phyloP scores from a whole-genome alignment of 345 rosid species.

The Erucastrum elatum region DNA sequence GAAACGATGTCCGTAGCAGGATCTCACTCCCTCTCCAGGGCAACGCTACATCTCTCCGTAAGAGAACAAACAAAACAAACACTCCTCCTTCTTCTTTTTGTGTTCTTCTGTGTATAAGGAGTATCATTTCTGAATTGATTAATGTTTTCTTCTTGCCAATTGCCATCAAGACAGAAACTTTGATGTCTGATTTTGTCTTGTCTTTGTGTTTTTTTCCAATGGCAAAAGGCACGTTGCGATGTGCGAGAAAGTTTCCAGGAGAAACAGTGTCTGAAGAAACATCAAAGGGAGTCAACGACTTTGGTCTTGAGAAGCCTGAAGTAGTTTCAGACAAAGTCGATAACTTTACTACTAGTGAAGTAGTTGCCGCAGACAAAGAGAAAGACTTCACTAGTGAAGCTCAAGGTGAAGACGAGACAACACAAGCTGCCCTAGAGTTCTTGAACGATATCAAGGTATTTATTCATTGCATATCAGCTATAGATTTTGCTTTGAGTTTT shows the following conservation, averaged over 20 bases:
- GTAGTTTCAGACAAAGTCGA: constrained; percentile 38
- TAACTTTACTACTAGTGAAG: constrained; percentile 22
- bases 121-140: not conserved
- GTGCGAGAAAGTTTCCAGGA: constrained; percentile 39
- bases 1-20: constrained; percentile 6
- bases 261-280: constrained; percentile 49
- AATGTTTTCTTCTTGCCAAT: not conserved
- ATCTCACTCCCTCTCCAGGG: constrained; percentile 31
- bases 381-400: constrained; percentile 31
- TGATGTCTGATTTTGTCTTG: not conserved
- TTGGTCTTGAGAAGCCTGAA: constrained; percentile 41
- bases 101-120: not conserved
- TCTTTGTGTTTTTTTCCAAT: not conserved
- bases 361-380: constrained; percentile 23
- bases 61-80: too few species aligned
- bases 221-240: constrained; percentile 39
- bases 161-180: not conserved
- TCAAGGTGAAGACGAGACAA: constrained; percentile 36
- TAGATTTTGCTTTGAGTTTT: not conserved
- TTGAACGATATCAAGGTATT: constrained; percentile 62
- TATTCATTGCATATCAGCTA: not conserved
- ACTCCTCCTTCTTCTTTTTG: too few species aligned
- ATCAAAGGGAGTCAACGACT: constrained; percentile 40
- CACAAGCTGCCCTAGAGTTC: constrained; percentile 44
- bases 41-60: constrained; percentile 35